phyloP scores from a whole-genome alignment of 441 rosid genomes.

The Populus trichocarpa region DNA sequence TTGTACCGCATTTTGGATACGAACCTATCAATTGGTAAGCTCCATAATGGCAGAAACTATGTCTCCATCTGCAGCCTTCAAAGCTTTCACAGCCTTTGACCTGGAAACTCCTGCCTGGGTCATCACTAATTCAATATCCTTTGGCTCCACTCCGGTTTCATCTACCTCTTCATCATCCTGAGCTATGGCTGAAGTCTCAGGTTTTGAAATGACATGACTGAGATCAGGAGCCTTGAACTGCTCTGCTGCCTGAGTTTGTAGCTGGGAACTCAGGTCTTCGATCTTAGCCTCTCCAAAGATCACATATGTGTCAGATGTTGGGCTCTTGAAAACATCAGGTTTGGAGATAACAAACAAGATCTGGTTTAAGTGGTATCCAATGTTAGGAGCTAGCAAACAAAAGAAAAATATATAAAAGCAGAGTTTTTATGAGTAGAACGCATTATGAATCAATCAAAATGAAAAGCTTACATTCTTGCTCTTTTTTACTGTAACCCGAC shows the following conservation, averaged over 20 bases:
- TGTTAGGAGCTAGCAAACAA: not conserved
- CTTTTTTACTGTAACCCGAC: constrained; percentile 79
- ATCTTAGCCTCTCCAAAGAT: constrained; percentile 91
- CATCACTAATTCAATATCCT: too few species aligned
- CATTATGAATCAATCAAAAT: not conserved
- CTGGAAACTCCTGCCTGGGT: constrained; percentile 23
- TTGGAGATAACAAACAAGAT: constrained; percentile 76
- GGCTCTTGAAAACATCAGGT: constrained; percentile 92
- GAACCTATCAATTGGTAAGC: constrained; percentile 53
- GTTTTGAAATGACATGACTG: constrained; percentile 56
- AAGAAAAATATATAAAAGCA: not conserved
- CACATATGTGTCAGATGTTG: constrained; percentile 73
- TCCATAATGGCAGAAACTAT: constrained; percentile 87
- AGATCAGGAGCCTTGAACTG: constrained; percentile 72
- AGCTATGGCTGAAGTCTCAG: constrained; percentile 52
- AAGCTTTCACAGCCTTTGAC: constrained; percentile 74
- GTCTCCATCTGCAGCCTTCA: constrained; percentile 72
- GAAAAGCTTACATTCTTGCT: constrained; percentile 64
- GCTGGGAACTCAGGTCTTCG: constrained; percentile 82
- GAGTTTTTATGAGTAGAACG: not conserved
- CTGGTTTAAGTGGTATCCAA: constrained; percentile 25
- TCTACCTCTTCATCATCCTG: constrained; percentile 81
- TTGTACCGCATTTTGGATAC: not conserved
- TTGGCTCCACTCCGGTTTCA: constrained; percentile 28
- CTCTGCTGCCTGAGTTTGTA: constrained; percentile 82